Evolutionary conservation across 2,329 filamentous ascomycete genomes (phyloP).

Genomic region (Fusarium caatingaense): DNA sequence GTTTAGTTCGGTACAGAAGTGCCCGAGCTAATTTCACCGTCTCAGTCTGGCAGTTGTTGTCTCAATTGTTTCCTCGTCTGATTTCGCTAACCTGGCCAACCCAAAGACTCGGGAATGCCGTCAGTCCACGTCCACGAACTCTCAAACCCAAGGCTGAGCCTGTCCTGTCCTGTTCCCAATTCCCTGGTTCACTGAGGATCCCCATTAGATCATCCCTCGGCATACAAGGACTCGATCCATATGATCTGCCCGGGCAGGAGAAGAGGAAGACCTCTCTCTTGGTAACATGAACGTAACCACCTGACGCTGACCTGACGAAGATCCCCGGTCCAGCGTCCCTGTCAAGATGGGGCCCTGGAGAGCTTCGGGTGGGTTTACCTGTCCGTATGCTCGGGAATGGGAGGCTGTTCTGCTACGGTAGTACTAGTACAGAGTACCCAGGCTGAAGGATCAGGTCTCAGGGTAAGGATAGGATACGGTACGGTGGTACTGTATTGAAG

Average conservation of each 20-base stretch:
- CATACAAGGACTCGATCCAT: background rate
- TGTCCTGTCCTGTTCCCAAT: background rate
- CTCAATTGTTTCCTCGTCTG: constrained; percentile 35
- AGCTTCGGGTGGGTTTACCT: constrained; percentile 19
- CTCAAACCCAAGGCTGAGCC: background rate
- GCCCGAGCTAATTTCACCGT: constrained; percentile 19
- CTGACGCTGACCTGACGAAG: constrained; percentile 29
- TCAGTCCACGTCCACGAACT: background rate
- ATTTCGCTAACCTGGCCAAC: background rate
- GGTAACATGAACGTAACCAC: constrained; percentile 1
- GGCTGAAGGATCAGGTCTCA: constrained; percentile 33
- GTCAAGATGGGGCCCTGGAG: constrained; percentile 28
- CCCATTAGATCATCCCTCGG: background rate
- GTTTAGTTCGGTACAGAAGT: constrained; percentile 6
- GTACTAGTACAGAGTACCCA: background rate
- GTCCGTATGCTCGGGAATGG: constrained; percentile 14
- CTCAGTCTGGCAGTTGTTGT: constrained; percentile 21
- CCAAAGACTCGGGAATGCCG: constrained; percentile 1
- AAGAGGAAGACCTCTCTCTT: constrained; percentile 24
- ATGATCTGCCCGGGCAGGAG: constrained; percentile 21
- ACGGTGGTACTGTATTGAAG: constrained; percentile 7
- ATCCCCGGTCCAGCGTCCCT: constrained; percentile 20
- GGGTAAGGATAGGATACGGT: background rate
- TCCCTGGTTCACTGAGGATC: background rate
- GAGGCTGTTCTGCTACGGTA: background rate